phyloP scores from a whole-genome alignment of 257 asterid species.

The Echium plantagineum region DNA sequence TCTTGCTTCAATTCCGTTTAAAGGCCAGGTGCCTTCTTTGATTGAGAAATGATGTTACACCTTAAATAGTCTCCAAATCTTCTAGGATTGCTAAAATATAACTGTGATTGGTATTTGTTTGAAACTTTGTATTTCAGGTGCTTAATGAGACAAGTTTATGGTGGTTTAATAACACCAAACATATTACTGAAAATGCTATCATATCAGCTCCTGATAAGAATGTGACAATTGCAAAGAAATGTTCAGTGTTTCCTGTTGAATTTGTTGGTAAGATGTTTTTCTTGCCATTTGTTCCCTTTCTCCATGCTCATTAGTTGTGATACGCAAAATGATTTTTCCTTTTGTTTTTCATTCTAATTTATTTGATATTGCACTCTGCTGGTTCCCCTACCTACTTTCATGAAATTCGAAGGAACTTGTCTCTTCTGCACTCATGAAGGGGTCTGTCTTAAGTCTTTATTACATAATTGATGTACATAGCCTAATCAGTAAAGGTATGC shows the following conservation, averaged over 20 bases:
- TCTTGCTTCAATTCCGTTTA: conserved; percentile 93
- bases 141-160: conserved; percentile 90
- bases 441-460: neutral
- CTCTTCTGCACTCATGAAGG: neutral
- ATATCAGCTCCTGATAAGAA: conserved; percentile 73
- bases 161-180: conserved; percentile 80
- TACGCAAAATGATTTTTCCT: conserved; percentile 19
- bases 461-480: neutral
- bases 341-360: neutral
- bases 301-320: conserved; percentile 27
- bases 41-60: neutral
- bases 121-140: conserved; percentile 35
- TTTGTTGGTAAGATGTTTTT: conserved; percentile 64
- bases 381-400: neutral
- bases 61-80: neutral
- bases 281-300: neutral
- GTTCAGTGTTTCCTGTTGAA: conserved; percentile 89
- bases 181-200: conserved; percentile 27
- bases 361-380: neutral
- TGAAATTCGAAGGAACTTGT: neutral
- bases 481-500: neutral
- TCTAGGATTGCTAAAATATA: neutral
- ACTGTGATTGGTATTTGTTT: neutral
- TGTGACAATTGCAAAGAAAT: conserved; percentile 92
- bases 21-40: conserved; percentile 57